Conservation (phyloP, 2,329 filamentous ascomycete genomes). For the Colletotrichum gigasporum region DNA sequence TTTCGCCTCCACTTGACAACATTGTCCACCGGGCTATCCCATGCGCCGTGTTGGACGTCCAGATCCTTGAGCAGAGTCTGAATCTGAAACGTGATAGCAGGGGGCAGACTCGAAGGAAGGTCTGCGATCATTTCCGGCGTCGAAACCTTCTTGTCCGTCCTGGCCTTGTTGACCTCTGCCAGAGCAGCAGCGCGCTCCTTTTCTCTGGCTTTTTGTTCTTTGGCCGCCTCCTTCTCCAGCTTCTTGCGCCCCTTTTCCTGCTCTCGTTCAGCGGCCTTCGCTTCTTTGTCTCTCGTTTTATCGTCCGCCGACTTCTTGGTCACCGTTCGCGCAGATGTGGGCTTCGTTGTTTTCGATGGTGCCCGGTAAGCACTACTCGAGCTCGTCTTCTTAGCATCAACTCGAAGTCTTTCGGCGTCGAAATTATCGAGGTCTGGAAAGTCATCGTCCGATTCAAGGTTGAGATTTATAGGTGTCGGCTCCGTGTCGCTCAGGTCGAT, state of each 20-base stretch:
- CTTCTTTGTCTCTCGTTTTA: conserved; percentile 49
- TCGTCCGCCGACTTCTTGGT: conserved; percentile 46
- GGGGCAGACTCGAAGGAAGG: conserved; percentile 66
- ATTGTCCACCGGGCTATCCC: conserved; percentile 56
- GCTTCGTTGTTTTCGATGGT: conserved; percentile 9
- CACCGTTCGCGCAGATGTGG: conserved; percentile 13
- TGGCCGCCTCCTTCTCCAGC: conserved; percentile 65
- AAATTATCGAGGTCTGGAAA: conserved; percentile 58
- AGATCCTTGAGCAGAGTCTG: conserved; percentile 60
- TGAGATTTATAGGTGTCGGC: background rate
- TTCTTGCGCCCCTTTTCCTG: conserved; percentile 65
- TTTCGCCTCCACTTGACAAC: conserved; percentile 77
- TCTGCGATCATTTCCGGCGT: conserved; percentile 82
- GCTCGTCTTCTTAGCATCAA: conserved; percentile 32
- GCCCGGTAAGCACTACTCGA: background rate
- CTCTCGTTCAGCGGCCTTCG: conserved; percentile 60
- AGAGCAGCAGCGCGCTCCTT: conserved; percentile 73
- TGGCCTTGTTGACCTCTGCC: conserved; percentile 77
- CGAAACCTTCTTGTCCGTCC: conserved; percentile 77
- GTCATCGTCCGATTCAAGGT: conserved; percentile 51
- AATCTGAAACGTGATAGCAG: conserved; percentile 55
- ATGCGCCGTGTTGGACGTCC: conserved; percentile 55
- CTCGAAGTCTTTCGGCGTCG: conserved; percentile 41
- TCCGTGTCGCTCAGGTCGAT: conserved; percentile 47
- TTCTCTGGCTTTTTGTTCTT: conserved; percentile 69